Evolutionary conservation across 2,329 filamentous ascomycete genomes (phyloP).

Genomic region (Sporothrix schenckii): DNA sequence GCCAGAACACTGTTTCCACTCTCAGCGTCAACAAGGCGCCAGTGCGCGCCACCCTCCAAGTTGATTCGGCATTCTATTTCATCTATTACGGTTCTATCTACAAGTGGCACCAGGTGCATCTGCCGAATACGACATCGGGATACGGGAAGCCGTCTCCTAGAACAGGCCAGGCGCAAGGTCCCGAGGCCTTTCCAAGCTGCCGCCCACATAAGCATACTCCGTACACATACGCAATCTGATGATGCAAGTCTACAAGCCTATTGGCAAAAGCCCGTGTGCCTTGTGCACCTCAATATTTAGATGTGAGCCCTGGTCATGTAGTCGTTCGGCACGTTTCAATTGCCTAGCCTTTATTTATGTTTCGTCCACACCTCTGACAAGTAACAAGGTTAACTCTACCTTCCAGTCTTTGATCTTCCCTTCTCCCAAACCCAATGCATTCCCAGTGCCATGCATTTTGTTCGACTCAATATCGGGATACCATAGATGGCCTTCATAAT

Average conservation of each 20-base stretch:
- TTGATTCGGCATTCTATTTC: not conserved
- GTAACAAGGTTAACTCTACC: not conserved
- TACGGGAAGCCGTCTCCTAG: not conserved
- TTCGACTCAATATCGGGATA: constrained; percentile 2
- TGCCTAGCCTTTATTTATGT: constrained; percentile 11
- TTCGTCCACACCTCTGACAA: constrained; percentile 10
- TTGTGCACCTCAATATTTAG: not conserved
- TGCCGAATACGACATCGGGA: constrained; percentile 6
- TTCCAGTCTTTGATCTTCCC: not conserved
- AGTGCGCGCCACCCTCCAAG: constrained; percentile 4
- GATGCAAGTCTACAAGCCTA: constrained; percentile 13
- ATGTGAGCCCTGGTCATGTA: not conserved
- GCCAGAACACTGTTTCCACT: not conserved
- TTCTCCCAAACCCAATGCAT: not conserved
- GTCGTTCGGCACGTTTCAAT: not conserved
- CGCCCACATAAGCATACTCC: not conserved
- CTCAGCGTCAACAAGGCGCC: constrained; percentile 6
- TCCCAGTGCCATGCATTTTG: not conserved
- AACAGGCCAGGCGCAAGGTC: not conserved
- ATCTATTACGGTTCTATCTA: constrained; percentile 11
- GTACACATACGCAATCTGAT: constrained; percentile 17
- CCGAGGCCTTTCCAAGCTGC: not conserved
- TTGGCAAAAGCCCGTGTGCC: not conserved
- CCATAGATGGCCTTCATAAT: not conserved
- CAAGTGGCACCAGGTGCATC: not conserved